Percentiles rank a stretch among this genome's conserved stretches.
phyloP scores from a whole-genome alignment of 495 filamentous ascomycete genomes.

The Penicillium psychrofluorescens region DNA sequence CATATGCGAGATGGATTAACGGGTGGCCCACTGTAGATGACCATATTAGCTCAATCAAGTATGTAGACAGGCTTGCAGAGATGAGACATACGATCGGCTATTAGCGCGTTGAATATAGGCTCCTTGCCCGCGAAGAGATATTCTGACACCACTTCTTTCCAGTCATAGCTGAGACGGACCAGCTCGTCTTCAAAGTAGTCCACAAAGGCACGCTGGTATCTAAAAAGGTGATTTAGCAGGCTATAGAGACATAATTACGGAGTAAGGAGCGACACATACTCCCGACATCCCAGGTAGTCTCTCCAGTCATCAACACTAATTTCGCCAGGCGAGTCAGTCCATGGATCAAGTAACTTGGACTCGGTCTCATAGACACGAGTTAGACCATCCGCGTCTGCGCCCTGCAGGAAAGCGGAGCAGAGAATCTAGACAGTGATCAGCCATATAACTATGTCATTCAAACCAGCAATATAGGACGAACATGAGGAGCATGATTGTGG shows the following conservation, averaged over 20 bases:
- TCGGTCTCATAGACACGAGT: conserved; percentile 74
- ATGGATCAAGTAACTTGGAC: conserved; percentile 63
- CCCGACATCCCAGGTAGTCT: conserved; percentile 65
- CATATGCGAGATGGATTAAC: conserved; percentile 83
- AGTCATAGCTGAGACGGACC: conserved; percentile 69
- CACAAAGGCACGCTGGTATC: conserved; percentile 82
- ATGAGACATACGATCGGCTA: conserved; percentile 62
- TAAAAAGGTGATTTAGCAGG: conserved; percentile 9
- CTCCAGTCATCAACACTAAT: conserved; percentile 79
- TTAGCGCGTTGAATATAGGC: conserved; percentile 71
- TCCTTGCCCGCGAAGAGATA: conserved; percentile 69
- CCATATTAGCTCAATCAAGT: conserved; percentile 5
- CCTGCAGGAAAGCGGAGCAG: conserved; percentile 75
- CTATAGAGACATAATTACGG: too few species aligned
- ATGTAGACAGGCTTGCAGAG: neutral
- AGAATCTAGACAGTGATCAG: conserved; percentile 45
- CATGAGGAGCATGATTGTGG: conserved; percentile 85
- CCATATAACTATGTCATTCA: conserved; percentile 2
- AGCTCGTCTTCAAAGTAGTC: conserved; percentile 90
- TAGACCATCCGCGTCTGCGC: conserved; percentile 63
- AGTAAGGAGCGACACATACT: conserved; percentile 29
- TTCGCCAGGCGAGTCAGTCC: conserved; percentile 78
- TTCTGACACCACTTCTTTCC: conserved; percentile 68
- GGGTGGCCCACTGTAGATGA: conserved; percentile 66
- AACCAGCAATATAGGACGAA: conserved; percentile 26